Base-by-base conservation (phyloP, 352 stramenopile genomes). In the Phytopythium aichiense region DNA sequence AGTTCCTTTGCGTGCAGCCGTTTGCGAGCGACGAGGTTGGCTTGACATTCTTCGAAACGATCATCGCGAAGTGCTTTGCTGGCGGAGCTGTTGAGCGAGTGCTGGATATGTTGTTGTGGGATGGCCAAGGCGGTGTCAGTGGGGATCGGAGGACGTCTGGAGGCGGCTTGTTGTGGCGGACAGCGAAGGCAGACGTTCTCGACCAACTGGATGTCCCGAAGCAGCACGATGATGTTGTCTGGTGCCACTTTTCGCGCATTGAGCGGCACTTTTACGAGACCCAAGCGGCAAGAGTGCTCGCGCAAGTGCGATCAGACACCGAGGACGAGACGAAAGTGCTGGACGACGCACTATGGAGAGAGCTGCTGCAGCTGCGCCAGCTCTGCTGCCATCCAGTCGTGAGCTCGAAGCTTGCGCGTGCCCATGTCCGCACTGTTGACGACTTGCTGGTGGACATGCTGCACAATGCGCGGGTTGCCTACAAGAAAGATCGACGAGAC, bases 351-450 rank as follows among this genome's bases (percentile, higher is more conserved):
- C 61, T 97, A 20, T 84, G 81, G 69, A 65, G 81, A 28, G 79
- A 84, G 11, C 56, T 98, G 11, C 74, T 97, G 22, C 64, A 83
- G 35, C 70, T 98, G 31, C 82, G 91, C 15, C 90, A 97, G 64
- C 80, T 96, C 5, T 98, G 93, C 61, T 98, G 91, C 50, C 93
- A 98, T 70, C 93, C 92, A 7, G 43, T 49, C 7, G 43, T 49
- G 7, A 49, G 43, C 43, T 49, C 43, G 20, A 25, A 22, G 43
- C 43, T 49, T 12, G 43, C 28, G 22, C 23, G 48, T 13, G 48
- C 23, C 7, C 89, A 97, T 64, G 81, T 98, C 20, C 83, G 84
- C 7, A 63, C 25, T 15, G 38, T 58, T 33, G 46, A 37, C 63
- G 62, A 43, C 65, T 71, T 48, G 2, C 65, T 62, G 68, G 62